Percentiles rank a stretch among this genome's conserved stretches.
Conservation (phyloP, 257 asterid species). For the Solanum etuberosum region DNA sequence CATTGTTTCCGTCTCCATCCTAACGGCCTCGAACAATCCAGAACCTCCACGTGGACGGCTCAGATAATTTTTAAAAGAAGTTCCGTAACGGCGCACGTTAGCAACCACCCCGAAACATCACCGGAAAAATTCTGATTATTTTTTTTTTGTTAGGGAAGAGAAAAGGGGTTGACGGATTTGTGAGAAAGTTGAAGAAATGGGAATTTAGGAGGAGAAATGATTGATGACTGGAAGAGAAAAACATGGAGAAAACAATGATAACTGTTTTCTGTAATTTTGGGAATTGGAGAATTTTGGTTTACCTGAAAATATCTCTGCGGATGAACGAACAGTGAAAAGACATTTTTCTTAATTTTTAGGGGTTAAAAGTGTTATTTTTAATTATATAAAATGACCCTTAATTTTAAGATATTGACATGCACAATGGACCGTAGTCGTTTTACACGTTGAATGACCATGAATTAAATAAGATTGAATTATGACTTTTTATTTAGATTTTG, state of each 20-base stretch:
- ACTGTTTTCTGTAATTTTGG: neutral
- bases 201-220: neutral
- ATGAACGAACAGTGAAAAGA: neutral
- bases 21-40: neutral
- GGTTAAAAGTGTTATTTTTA: neutral
- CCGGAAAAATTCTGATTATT: neutral
- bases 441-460: neutral
- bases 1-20: conserved; percentile 23
- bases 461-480: neutral
- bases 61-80: neutral
- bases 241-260: conserved; percentile 1
- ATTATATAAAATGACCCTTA: neutral
- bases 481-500: too few relatives aligned
- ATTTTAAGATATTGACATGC: neutral
- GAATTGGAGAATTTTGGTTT: neutral
- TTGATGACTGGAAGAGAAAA: neutral
- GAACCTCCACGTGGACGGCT: conserved; percentile 32
- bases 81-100: conserved; percentile 13
- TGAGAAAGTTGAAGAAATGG: neutral
- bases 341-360: neutral
- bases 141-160: neutral
- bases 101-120: neutral
- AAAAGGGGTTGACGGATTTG: conserved; percentile 9
- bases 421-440: neutral
- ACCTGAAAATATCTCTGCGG: neutral